Evolutionary conservation across 208 protist species (phyloP), one percentile per base, ranked within the genome.

Genomic region (Wallacemonas sp.): DNA sequence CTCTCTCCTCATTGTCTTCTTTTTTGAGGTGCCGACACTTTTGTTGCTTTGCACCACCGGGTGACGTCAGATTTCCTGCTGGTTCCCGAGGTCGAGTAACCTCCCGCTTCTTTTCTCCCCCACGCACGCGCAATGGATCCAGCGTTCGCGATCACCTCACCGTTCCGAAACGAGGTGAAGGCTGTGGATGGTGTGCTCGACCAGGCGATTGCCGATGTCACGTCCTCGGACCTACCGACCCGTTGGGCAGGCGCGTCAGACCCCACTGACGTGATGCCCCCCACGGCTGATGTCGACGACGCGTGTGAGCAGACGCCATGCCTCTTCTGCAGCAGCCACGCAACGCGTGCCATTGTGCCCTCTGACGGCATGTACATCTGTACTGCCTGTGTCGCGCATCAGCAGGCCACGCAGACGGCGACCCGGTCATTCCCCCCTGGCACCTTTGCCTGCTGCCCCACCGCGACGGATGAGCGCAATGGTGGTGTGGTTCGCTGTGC

Each of bases 401-500:
- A 65, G 41, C 76, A 79, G 13, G 42, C 59, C 17, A 34, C 12
- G 19, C 41, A 58, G 21, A 44, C 65, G 42, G 48, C 37, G 10
- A 54, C 52, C 10, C 66, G 63, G 46, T 41, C 48, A 0, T 91
- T 91, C 63, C 82, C 84, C 0, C 69, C 81, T 1, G 85, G 86
- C 46, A 95, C 85, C 32, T 85, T 95, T 48, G 83, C 78, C 72
- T 95, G 90, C 68, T 95, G 90, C 61, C 90, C 90, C 0, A 84
- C 85, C 19, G 78, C 80, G 19, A 81, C 79, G 3, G 78, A 79
- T 58, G 87, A 82, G 21, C 78, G 71, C 5, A 64, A 79, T 15
- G 80, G 77, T 26, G 79, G 83, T n/a, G 87, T 95, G 10, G 69
- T 92, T 39, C 83, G 77, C 13, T 95, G 90, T 39, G 66, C 66